These are phyloP conservation scores for Curvularia eragrostidis DNA, from an alignment of 2,329 filamentous ascomycete genomes.

Conservation along the genomic window DNA sequence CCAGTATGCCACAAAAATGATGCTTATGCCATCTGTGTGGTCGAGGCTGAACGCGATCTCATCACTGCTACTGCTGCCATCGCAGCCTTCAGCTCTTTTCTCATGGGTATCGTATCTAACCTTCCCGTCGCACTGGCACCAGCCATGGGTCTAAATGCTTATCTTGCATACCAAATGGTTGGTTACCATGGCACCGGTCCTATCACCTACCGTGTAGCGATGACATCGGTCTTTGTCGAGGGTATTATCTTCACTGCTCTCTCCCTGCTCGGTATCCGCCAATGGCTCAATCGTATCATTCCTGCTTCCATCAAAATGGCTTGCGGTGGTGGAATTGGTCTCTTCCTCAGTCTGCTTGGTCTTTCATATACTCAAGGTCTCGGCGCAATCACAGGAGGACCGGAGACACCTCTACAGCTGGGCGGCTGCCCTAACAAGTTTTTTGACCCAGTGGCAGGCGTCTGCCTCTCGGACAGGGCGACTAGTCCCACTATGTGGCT, in stretches of 20 bases:
- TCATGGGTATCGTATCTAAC: conserved; percentile 83
- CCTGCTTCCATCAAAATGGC: conserved; percentile 86
- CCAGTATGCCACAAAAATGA: conserved; percentile 63
- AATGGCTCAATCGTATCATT: conserved; percentile 69
- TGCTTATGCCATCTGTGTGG: conserved; percentile 68
- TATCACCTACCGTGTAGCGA: conserved; percentile 68
- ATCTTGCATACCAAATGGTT: conserved; percentile 83
- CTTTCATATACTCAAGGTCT: conserved; percentile 84
- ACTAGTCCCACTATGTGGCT: conserved; percentile 84
- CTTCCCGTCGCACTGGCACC: conserved; percentile 76
- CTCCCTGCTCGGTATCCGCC: conserved; percentile 73
- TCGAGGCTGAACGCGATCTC: conserved; percentile 73
- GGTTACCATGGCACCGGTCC: conserved; percentile 79
- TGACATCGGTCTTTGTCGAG: conserved; percentile 88
- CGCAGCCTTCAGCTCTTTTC: conserved; percentile 77
- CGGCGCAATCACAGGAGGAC: conserved; percentile 73
- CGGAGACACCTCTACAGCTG: conserved; percentile 72
- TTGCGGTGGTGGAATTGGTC: conserved; percentile 88
- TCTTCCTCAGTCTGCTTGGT: conserved; percentile 80
- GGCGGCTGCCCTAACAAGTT: conserved; percentile 72
- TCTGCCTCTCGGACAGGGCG: conserved; percentile 76
- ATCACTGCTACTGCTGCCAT: conserved; percentile 88
- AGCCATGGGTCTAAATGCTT: conserved; percentile 86
- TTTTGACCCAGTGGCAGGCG: conserved; percentile 49
- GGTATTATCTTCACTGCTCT: conserved; percentile 84